Base-by-base conservation (phyloP, 1,284 basidiomycete genomes). In the Heliocybe sulcata region DNA sequence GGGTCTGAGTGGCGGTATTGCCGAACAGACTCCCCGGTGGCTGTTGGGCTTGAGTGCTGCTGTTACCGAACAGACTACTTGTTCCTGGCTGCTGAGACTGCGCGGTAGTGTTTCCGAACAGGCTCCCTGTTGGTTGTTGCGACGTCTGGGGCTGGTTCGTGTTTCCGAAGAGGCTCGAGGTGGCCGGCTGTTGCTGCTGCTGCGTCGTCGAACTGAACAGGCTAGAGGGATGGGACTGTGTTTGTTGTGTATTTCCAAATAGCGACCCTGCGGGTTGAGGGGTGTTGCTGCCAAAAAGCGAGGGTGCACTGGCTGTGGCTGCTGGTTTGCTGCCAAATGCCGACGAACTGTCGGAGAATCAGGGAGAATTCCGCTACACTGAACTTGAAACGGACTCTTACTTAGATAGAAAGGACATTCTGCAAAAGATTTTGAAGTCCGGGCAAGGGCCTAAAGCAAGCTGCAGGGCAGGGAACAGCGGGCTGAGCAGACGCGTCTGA, bases 291-390 rank as follows among this genome's bases (percentile, higher is more conserved):
- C 56, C 56, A 35, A 60, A 60, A 12, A 60, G 49, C 20, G 57
- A 57, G 23, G 38, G 38, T 42, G 64, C 45, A 31, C 56, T 56
- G n/a, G 60, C 52, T 61, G 63, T 59, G 16, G 63, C 59, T 12
- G 63, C 60, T 19, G 74, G 68, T 57, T 74, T 74, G 33, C 71
- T 67, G 52, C 74, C 72, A 64, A 76, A 77, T 42, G 72, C 72
- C 22, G 75, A 64, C 20, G 67, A 56, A 54, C 72, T 75, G 53
- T 12, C 55, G 11, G 26, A 26, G 19, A 2, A 3, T 26, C n/a
- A 53, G 33, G 22, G 9, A 10, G 19, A n/a, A 45, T 22, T 23
- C 16, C 8, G 49, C 16, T 10, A 25, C 16, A 47, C 4, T 45
- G 22, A 54, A 42, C 19, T 35, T 10, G n/a, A 38, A 29, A n/a